Evolutionary conservation across 2,329 filamentous ascomycete genomes (phyloP).

Genomic region (Pyrenophora seminiperda): DNA sequence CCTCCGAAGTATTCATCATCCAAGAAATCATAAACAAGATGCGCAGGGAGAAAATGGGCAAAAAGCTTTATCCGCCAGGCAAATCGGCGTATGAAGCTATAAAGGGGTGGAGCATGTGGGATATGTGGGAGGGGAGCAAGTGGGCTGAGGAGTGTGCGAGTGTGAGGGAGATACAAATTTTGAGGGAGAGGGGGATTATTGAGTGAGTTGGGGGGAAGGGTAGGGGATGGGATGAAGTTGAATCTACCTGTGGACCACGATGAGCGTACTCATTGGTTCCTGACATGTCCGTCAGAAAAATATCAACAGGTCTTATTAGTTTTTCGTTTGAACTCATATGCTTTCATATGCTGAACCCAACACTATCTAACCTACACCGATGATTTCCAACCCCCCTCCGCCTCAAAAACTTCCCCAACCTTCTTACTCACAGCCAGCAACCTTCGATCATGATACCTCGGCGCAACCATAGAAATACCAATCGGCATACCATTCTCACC

Average conservation of each 20-base stretch:
- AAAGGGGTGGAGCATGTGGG: constrained; percentile 1
- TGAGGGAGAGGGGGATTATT: not conserved
- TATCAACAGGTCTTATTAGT: too few relatives aligned
- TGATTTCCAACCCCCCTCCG: constrained; percentile 37
- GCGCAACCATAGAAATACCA: constrained; percentile 60
- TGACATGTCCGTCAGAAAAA: too few relatives aligned
- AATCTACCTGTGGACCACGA: too few relatives aligned
- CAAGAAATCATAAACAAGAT: constrained; percentile 1
- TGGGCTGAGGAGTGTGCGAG: constrained; percentile 2
- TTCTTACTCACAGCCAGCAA: constrained; percentile 36
- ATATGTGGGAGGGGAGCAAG: constrained; percentile 13
- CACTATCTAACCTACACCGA: not conserved
- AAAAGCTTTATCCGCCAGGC: constrained; percentile 3
- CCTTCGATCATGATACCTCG: constrained; percentile 41
- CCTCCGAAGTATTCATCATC: too few relatives aligned
- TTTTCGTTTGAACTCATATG: too few relatives aligned
- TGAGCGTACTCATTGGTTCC: too few relatives aligned
- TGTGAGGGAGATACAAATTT: not conserved
- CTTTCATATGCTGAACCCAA: too few relatives aligned
- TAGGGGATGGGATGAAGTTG: not conserved
- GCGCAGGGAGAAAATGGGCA: constrained; percentile 5
- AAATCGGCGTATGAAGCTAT: not conserved
- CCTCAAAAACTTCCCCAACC: constrained; percentile 38
- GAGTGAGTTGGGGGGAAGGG: too few relatives aligned
- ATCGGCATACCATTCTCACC: constrained; percentile 64